These are phyloP conservation scores for Inga oerstediana DNA, from an alignment of 306 rosid species.

Conservation along the genomic window DNA sequence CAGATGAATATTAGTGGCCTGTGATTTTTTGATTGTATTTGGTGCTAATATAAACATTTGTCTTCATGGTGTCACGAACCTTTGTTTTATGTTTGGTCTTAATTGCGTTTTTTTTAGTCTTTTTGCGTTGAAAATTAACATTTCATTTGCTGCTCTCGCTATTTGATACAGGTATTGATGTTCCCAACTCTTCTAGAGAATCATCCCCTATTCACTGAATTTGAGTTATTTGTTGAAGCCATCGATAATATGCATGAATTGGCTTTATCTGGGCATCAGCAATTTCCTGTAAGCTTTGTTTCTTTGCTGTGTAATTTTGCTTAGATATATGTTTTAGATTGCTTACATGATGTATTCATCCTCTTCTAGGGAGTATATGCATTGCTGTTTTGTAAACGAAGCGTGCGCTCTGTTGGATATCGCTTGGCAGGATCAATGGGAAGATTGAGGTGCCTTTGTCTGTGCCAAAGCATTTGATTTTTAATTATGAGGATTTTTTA, in stretches of 20 bases:
- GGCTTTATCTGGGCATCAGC: constrained; percentile 87
- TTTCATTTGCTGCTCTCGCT: constrained; percentile 1
- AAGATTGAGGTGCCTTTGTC: constrained; percentile 67
- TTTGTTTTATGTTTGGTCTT: constrained; percentile 1
- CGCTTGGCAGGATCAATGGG: constrained; percentile 93
- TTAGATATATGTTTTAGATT: constrained; percentile 17
- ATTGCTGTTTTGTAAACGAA: constrained; percentile 84
- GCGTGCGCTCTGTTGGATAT: constrained; percentile 93
- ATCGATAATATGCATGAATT: constrained; percentile 85
- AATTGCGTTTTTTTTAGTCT: constrained; percentile 15
- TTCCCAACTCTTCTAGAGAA: constrained; percentile 78
- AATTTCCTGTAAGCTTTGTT: constrained; percentile 80
- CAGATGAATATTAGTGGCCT: constrained; percentile 16
- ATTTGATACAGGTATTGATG: constrained; percentile 75
- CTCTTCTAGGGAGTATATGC: constrained; percentile 87
- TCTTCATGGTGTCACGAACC: constrained; percentile 9
- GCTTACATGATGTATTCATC: constrained; percentile 31
- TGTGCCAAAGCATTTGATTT: constrained; percentile 33
- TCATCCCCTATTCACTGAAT: constrained; percentile 74
- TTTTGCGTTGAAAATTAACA: constrained; percentile 14
- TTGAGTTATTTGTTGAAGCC: constrained; percentile 91
- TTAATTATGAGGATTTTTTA: constrained; percentile 22
- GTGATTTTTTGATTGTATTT: constrained; percentile 4
- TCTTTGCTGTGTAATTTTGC: constrained; percentile 25
- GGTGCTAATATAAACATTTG: constrained; percentile 11